These are phyloP conservation scores for Monosporascus sp. DNA, from an alignment of 2,329 filamentous ascomycete species.

Conservation along the genomic window DNA sequence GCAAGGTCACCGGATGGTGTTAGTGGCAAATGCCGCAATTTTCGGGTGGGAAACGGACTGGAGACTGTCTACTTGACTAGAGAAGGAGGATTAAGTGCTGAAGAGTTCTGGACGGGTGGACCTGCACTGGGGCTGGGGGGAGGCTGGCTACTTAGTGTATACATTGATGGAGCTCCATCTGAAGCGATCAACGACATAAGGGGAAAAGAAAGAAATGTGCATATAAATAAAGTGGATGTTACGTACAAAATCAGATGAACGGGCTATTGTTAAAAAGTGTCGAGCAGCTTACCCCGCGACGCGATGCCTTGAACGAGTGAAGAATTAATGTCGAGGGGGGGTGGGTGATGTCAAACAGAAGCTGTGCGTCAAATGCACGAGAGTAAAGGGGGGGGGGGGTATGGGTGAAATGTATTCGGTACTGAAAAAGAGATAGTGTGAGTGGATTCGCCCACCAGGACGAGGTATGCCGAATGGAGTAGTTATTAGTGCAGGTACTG, in stretches of 20 bases:
- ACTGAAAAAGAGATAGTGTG: background rate
- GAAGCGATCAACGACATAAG: background rate
- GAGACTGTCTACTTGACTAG: slow-evolving; percentile 15
- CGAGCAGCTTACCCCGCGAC: background rate
- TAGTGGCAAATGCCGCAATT: slow-evolving; percentile 26
- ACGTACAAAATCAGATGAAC: background rate
- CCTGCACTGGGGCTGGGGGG: background rate
- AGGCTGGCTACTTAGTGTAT: background rate
- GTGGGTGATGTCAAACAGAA: background rate
- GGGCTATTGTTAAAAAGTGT: background rate
- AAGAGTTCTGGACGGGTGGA: background rate
- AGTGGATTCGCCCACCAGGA: background rate
- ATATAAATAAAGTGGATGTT: background rate
- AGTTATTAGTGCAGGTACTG: background rate
- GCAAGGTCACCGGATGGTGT: slow-evolving; percentile 25
- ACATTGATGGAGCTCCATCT: background rate
- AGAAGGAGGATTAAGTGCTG: background rate
- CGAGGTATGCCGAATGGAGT: background rate
- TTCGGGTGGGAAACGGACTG: slow-evolving; percentile 19
- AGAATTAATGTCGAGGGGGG: background rate
- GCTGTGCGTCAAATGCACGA: background rate
- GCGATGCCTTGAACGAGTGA: background rate
- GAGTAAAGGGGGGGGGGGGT: background rate
- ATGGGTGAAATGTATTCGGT: background rate
- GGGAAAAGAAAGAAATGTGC: background rate